Conservation (phyloP, 371 early-diverging fungal genomes). For the Mucor mucedo region DNA sequence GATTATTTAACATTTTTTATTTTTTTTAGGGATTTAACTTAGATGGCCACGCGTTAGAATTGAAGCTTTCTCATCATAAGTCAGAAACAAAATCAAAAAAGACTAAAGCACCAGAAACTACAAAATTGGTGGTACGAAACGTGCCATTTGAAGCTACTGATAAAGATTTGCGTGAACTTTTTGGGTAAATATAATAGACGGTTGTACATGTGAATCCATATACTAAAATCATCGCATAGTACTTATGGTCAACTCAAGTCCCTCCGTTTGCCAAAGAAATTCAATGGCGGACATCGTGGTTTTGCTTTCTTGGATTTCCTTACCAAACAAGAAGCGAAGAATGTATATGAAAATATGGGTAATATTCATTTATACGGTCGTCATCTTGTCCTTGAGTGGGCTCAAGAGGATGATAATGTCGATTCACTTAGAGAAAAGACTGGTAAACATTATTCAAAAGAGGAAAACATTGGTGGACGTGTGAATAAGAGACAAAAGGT, state of each 20-base stretch:
- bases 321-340: slow-evolving; percentile 91
- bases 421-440: slow-evolving; percentile 73
- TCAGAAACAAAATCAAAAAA: slow-evolving; percentile 41
- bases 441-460: slow-evolving; percentile 66
- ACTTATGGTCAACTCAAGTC: slow-evolving; percentile 94
- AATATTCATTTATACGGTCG: slow-evolving; percentile 99
- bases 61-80: slow-evolving; percentile 83
- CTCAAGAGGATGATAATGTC: slow-evolving; percentile 78
- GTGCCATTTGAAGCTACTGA: slow-evolving; percentile 98
- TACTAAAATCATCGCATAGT: slow-evolving; percentile 36
- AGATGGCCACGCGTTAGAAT: slow-evolving; percentile 84
- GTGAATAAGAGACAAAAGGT: slow-evolving; percentile 60
- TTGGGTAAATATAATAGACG: slow-evolving; percentile 58
- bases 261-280: slow-evolving; percentile 95
- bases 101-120: slow-evolving; percentile 49
- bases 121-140: slow-evolving; percentile 96
- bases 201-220: not conserved
- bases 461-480: slow-evolving; percentile 50
- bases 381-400: slow-evolving; percentile 97
- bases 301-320: slow-evolving; percentile 98
- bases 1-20: not conserved
- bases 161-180: slow-evolving; percentile 92
- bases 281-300: slow-evolving; percentile 95
- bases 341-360: slow-evolving; percentile 86
- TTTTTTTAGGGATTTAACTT: slow-evolving; percentile 64